These are phyloP conservation scores for Yamadazyma paraphyllophila DNA, from an alignment of 805 yeast genomes.

Conservation along the genomic window DNA sequence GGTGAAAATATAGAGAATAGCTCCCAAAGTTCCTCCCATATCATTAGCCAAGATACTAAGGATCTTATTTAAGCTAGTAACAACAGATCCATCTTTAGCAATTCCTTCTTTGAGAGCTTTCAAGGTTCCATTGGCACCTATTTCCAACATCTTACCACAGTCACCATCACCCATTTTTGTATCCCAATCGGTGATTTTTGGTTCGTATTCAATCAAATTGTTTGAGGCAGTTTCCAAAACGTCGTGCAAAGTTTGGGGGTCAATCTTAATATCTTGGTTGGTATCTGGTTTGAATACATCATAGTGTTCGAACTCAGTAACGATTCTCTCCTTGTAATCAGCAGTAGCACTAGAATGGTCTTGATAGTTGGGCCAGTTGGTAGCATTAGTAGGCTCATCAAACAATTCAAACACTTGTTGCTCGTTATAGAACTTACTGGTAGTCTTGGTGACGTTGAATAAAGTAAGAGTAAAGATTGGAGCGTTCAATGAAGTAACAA, in stretches of 20 bases:
- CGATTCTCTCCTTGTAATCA: slow-evolving; percentile 22
- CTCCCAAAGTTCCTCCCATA: slow-evolving; percentile 43
- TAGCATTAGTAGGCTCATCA: slow-evolving; percentile 29
- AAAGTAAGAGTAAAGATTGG: slow-evolving; percentile 36
- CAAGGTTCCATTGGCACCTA: slow-evolving; percentile 31
- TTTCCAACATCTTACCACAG: slow-evolving; percentile 37
- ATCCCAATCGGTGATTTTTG: slow-evolving; percentile 39
- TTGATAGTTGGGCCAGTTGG: slow-evolving; percentile 27
- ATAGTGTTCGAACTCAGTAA: slow-evolving; percentile 24
- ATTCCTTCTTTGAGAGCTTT: slow-evolving; percentile 20
- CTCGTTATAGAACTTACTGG: slow-evolving; percentile 17
- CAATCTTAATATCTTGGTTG: slow-evolving; percentile 19
- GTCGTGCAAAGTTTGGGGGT: slow-evolving; percentile 12
- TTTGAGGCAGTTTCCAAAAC: slow-evolving; percentile 23
- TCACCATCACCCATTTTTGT: slow-evolving; percentile 46
- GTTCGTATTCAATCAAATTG: slow-evolving; percentile 30
- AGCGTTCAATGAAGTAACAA: slow-evolving; percentile 37
- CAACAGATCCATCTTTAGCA: slow-evolving; percentile 23
- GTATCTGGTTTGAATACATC: slow-evolving; percentile 15
- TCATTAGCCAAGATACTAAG: slow-evolving; percentile 29
- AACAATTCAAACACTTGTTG: slow-evolving; percentile 25
- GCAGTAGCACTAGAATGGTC: slow-evolving; percentile 12
- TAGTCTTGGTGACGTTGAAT: slow-evolving; percentile 31
- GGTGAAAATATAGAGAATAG: slow-evolving; percentile 33
- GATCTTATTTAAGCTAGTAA: slow-evolving; percentile 21